Percentiles rank a stretch among this genome's conserved stretches.
phyloP scores from a whole-genome alignment of 208 protist species.

The Trypanosoma brucei region DNA sequence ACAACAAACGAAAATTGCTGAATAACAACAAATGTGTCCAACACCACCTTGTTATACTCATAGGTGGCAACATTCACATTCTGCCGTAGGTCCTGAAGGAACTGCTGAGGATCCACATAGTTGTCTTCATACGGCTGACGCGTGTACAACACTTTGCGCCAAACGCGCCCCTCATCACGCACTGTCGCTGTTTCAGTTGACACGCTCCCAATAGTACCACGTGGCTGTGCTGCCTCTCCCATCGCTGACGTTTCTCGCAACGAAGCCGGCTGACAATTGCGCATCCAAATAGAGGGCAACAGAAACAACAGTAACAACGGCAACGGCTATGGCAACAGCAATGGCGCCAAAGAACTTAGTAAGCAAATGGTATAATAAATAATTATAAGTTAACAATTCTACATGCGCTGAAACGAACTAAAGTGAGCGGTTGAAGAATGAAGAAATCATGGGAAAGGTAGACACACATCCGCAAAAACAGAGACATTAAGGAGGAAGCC shows the following conservation, averaged over 20 bases:
- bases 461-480: no score
- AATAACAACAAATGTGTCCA: constrained; percentile 75
- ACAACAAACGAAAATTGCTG: constrained; percentile 86
- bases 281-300: neutral
- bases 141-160: constrained; percentile 84
- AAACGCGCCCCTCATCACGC: constrained; percentile 20
- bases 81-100: constrained; percentile 70
- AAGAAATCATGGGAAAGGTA: no score
- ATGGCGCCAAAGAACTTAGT: no score
- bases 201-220: neutral
- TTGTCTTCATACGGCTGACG: constrained; percentile 87
- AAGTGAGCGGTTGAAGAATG: no score
- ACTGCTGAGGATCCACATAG: constrained; percentile 80
- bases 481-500: no score
- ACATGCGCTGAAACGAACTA: no score
- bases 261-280: neutral
- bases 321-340: no score
- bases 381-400: no score
- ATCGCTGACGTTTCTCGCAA: neutral
- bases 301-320: no score
- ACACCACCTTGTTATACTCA: constrained; percentile 69
- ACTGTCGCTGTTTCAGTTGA: neutral
- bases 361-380: no score
- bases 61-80: constrained; percentile 80
- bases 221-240: neutral